Conservation (phyloP, 176 grass and related monocot species). For the Themeda triandra region DNA sequence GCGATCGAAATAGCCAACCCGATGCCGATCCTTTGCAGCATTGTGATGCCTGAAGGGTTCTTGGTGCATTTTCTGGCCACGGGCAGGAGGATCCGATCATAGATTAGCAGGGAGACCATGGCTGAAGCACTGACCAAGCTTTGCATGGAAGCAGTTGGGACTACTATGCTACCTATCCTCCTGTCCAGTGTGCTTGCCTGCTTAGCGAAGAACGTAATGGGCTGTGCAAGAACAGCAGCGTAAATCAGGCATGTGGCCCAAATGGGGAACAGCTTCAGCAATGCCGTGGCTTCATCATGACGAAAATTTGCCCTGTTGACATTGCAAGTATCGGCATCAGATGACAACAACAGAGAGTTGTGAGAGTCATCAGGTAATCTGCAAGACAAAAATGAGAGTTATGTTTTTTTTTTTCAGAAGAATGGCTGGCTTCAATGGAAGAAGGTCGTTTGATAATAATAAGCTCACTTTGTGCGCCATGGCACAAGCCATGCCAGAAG, state of each 20-base stretch:
- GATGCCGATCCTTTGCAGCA: conserved; percentile 47
- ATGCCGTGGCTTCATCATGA: neutral
- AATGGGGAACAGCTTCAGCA: conserved; percentile 43
- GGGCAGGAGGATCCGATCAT: conserved; percentile 41
- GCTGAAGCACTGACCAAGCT: neutral
- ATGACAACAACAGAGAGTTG: neutral
- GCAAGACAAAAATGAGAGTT: neutral
- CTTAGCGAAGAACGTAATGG: conserved; percentile 50
- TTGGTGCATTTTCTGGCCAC: conserved; percentile 11
- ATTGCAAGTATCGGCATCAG: neutral
- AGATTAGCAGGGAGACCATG: conserved; percentile 42
- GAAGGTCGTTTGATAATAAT: neutral
- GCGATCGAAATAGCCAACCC: conserved; percentile 25
- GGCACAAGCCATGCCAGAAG: neutral
- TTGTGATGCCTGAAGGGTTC: conserved; percentile 45
- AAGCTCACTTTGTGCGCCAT: neutral
- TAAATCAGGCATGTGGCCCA: conserved; percentile 52
- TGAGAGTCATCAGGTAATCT: neutral
- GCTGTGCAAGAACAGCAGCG: neutral
- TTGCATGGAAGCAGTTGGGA: conserved; percentile 38
- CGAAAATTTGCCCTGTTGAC: neutral
- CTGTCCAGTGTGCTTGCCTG: conserved; percentile 46
- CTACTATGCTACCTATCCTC: conserved; percentile 21
- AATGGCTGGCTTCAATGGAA: neutral
- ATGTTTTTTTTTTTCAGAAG: neutral